phyloP scores from a whole-genome alignment of 2,329 filamentous ascomycete genomes.

The Colletotrichum lupini region DNA sequence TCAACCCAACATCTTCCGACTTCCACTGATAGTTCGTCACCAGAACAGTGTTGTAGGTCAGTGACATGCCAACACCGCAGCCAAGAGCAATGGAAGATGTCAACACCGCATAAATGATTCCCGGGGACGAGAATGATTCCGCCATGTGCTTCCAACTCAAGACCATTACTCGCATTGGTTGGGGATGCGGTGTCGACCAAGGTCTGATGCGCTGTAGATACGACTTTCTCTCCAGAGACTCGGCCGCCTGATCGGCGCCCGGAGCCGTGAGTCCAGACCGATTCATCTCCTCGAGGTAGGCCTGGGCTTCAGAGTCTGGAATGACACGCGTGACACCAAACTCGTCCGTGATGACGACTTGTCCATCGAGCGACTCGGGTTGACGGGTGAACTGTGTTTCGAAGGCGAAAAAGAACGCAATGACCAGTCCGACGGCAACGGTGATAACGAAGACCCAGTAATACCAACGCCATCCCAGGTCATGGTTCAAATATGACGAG shows the following conservation, averaged over 20 bases:
- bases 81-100: slow-evolving; percentile 50
- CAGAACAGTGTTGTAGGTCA: slow-evolving; percentile 51
- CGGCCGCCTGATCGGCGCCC: neutral
- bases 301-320: slow-evolving; percentile 43
- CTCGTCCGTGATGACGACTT: slow-evolving; percentile 50
- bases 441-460: slow-evolving; percentile 53
- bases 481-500: slow-evolving; percentile 47
- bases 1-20: slow-evolving; percentile 50
- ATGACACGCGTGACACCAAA: slow-evolving; percentile 50
- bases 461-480: slow-evolving; percentile 53
- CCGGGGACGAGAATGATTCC: slow-evolving; percentile 44
- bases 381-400: slow-evolving; percentile 52
- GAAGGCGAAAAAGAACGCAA: slow-evolving; percentile 51
- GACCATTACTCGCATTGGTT: slow-evolving; percentile 33
- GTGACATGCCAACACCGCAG: slow-evolving; percentile 48
- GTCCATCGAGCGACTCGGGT: slow-evolving; percentile 45
- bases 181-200: slow-evolving; percentile 36
- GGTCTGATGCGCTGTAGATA: slow-evolving; percentile 46
- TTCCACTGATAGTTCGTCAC: slow-evolving; percentile 46
- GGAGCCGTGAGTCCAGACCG: neutral
- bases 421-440: slow-evolving; percentile 46
- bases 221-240: slow-evolving; percentile 5
- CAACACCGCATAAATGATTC: slow-evolving; percentile 50
- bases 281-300: slow-evolving; percentile 34
- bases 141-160: slow-evolving; percentile 36